A percentile compares a stretch with the other conserved stretches of the same genome.
These are phyloP conservation scores for Thelonectria discophora DNA, from an alignment of 2,329 filamentous ascomycete species.

Conservation along the genomic window DNA sequence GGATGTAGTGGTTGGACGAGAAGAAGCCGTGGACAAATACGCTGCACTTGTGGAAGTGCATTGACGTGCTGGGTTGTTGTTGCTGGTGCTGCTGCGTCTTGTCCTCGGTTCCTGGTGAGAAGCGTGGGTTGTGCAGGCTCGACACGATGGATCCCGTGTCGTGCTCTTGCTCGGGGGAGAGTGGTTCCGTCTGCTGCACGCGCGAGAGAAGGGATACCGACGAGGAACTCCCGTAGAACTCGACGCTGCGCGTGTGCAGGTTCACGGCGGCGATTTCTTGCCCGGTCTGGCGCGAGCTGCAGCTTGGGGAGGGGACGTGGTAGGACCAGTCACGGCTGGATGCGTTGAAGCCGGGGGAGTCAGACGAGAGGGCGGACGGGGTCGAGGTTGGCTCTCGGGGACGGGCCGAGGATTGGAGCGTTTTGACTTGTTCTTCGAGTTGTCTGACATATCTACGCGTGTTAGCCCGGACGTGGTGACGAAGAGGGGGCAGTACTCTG, in stretches of 20 bases:
- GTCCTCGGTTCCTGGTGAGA: constrained; percentile 43
- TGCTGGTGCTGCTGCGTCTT: constrained; percentile 10
- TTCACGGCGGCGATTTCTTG: constrained; percentile 56
- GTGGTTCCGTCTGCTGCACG: constrained; percentile 41
- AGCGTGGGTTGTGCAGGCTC: constrained; percentile 56
- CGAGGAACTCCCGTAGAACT: constrained; percentile 56
- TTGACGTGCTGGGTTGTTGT: constrained; percentile 26
- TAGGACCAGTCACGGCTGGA: constrained; percentile 15
- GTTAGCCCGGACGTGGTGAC: background rate
- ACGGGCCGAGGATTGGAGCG: constrained; percentile 17
- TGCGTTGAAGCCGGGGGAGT: constrained; percentile 32
- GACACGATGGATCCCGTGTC: constrained; percentile 52
- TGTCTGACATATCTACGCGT: constrained; percentile 37
- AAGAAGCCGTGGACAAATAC: constrained; percentile 58
- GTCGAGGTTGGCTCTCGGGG: background rate
- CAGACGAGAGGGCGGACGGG: constrained; percentile 8
- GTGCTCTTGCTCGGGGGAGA: constrained; percentile 15
- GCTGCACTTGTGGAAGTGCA: constrained; percentile 54
- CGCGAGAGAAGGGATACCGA: constrained; percentile 56
- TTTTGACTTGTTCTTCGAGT: constrained; percentile 37
- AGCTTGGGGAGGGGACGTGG: constrained; percentile 12
- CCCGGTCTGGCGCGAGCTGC: constrained; percentile 30
- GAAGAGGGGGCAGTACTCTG: constrained; percentile 1
- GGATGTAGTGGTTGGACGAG: constrained; percentile 57
- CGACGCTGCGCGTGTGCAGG: constrained; percentile 54